A percentile compares a stretch with the other conserved stretches of the same genome.
Evolutionary conservation across 768 basidiomycete species (phyloP).

Genomic region (Lentinula guzmanii): DNA sequence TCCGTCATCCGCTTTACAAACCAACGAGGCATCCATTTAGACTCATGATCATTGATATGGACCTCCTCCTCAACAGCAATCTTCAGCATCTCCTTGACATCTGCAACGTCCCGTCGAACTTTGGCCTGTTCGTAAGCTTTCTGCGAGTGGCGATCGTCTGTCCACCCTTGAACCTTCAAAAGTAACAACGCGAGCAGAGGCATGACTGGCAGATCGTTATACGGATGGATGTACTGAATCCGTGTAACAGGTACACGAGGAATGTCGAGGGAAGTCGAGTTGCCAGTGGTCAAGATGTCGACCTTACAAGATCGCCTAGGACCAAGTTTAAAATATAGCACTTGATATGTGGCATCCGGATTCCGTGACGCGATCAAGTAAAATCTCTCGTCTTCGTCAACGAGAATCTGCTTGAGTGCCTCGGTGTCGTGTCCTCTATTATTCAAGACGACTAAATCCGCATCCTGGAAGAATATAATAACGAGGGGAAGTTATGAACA

Average conservation of each 20-base stretch:
- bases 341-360: constrained; percentile 2
- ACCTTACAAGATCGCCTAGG: constrained; percentile 18
- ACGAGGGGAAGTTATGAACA: background rate
- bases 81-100: constrained; percentile 19
- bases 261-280: constrained; percentile 13
- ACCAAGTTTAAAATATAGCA: background rate
- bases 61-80: constrained; percentile 11
- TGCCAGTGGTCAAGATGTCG: constrained; percentile 24
- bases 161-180: constrained; percentile 26
- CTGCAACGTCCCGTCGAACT: constrained; percentile 18
- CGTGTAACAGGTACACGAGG: constrained; percentile 14
- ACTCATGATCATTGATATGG: background rate
- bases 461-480: background rate
- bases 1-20: constrained; percentile 5
- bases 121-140: constrained; percentile 19
- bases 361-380: background rate
- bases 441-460: background rate
- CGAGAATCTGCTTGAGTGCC: background rate
- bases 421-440: background rate
- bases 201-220: constrained; percentile 17
- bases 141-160: constrained; percentile 16
- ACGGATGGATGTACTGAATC: constrained; percentile 1
- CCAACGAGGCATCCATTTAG: constrained; percentile 10
- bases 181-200: constrained; percentile 23
- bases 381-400: background rate